phyloP scores from a whole-genome alignment of 2,329 filamentous ascomycete genomes.

The Penicillium palitans region DNA sequence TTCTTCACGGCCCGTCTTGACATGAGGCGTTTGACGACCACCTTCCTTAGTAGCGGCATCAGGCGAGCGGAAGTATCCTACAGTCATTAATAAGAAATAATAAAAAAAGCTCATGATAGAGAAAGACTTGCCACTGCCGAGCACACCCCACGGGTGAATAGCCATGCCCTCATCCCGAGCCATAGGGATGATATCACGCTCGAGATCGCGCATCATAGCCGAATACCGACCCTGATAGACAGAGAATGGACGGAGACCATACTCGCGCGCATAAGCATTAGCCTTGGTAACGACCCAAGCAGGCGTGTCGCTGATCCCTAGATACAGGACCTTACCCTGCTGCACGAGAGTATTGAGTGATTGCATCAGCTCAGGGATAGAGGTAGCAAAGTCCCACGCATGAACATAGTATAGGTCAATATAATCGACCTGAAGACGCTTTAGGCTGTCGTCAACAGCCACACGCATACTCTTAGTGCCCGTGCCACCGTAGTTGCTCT shows the following conservation, averaged over 20 bases:
- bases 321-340: conserved; percentile 65
- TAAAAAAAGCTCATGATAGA: not conserved
- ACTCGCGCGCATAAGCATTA: conserved; percentile 62
- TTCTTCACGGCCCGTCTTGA: conserved; percentile 14
- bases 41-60: not conserved
- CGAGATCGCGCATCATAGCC: conserved; percentile 63
- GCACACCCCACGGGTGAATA: conserved; percentile 53
- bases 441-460: conserved; percentile 30
- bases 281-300: conserved; percentile 60
- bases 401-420: conserved; percentile 43
- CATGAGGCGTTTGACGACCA: conserved; percentile 6
- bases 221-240: conserved; percentile 69
- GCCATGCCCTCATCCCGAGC: conserved; percentile 62
- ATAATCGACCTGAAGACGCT: conserved; percentile 38
- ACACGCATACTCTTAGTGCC: conserved; percentile 32
- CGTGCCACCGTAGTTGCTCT: conserved; percentile 47
- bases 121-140: conserved; percentile 37
- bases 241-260: conserved; percentile 68
- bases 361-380: conserved; percentile 68
- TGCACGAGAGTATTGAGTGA: conserved; percentile 61
- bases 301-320: conserved; percentile 68
- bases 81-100: not conserved
- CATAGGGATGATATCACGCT: conserved; percentile 71
- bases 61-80: not conserved
- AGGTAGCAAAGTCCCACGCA: conserved; percentile 65